Conservation (phyloP, 495 filamentous ascomycete species). For the Tuber indicum region DNA sequence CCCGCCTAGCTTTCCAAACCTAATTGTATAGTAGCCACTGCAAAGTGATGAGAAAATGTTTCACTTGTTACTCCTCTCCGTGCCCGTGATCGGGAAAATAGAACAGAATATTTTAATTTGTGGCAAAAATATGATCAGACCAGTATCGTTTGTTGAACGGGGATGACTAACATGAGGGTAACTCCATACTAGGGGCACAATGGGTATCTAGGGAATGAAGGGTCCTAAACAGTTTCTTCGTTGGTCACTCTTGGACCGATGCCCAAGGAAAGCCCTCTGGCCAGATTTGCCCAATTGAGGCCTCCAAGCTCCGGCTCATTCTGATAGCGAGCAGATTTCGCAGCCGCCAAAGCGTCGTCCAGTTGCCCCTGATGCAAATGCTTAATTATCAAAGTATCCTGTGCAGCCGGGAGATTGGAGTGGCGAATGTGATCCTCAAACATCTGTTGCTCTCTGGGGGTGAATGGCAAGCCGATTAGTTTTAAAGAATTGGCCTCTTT, state of each 20-base stretch:
- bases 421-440: slow-evolving; percentile 27
- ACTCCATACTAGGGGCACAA: neutral
- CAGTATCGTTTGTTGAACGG: neutral
- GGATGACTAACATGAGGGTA: slow-evolving; percentile 1
- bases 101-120: slow-evolving; percentile 2
- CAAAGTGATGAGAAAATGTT: slow-evolving; percentile 4
- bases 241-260: slow-evolving; percentile 28
- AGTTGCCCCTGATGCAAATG: slow-evolving; percentile 36
- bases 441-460: slow-evolving; percentile 24
- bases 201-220: neutral
- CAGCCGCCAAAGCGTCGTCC: slow-evolving; percentile 22
- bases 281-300: slow-evolving; percentile 36
- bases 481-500: slow-evolving; percentile 33
- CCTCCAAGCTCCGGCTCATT: slow-evolving; percentile 31
- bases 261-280: slow-evolving; percentile 32
- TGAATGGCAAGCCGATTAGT: slow-evolving; percentile 37
- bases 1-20: slow-evolving; percentile 12
- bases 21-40: slow-evolving; percentile 26
- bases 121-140: neutral
- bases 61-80: slow-evolving; percentile 21
- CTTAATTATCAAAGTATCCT: slow-evolving; percentile 37
- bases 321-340: slow-evolving; percentile 24
- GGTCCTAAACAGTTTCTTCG: neutral
- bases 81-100: slow-evolving; percentile 3
- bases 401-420: slow-evolving; percentile 24